These are phyloP conservation scores for Cercospora zeina DNA, from an alignment of 2,329 filamentous ascomycete genomes.

Conservation along the genomic window DNA sequence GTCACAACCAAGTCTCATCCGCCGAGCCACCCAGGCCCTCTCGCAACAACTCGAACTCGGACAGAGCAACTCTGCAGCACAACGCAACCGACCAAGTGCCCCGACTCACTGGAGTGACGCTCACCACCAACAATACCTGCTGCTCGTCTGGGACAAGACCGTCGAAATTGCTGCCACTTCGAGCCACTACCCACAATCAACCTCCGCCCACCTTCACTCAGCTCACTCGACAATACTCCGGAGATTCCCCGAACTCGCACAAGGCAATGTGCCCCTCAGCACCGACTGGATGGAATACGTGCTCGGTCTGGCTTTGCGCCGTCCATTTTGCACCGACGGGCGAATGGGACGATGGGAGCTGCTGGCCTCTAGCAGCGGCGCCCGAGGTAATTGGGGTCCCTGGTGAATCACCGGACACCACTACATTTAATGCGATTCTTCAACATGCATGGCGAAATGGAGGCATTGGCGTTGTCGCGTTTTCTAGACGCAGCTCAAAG, in stretches of 20 bases:
- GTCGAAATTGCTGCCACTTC: slow-evolving; percentile 25
- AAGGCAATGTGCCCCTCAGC: slow-evolving; percentile 27
- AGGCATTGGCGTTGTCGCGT: slow-evolving; percentile 9
- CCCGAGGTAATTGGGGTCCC: slow-evolving; percentile 35
- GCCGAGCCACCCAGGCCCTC: slow-evolving; percentile 29
- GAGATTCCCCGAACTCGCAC: slow-evolving; percentile 31
- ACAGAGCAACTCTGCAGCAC: slow-evolving; percentile 22
- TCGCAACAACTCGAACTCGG: slow-evolving; percentile 30
- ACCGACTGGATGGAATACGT: slow-evolving; percentile 36
- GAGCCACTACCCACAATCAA: slow-evolving; percentile 23
- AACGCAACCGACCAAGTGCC: slow-evolving; percentile 27
- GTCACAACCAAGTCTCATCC: slow-evolving; percentile 26
- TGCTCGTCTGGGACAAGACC: slow-evolving; percentile 33
- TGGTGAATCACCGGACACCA: slow-evolving; percentile 27
- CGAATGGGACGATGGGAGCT: slow-evolving; percentile 36
- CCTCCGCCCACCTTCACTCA: slow-evolving; percentile 24
- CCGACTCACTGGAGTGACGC: slow-evolving; percentile 34
- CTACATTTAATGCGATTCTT: slow-evolving; percentile 1
- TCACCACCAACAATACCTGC: slow-evolving; percentile 28
- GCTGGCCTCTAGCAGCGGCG: slow-evolving; percentile 29
- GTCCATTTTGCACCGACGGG: slow-evolving; percentile 32
- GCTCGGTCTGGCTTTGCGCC: slow-evolving; percentile 30
- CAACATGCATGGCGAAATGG: slow-evolving; percentile 23
- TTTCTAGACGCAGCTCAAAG: slow-evolving; percentile 6
- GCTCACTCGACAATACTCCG: slow-evolving; percentile 30